Conservation (phyloP, 2,329 filamentous ascomycete genomes). For the Neonectria punicea region DNA sequence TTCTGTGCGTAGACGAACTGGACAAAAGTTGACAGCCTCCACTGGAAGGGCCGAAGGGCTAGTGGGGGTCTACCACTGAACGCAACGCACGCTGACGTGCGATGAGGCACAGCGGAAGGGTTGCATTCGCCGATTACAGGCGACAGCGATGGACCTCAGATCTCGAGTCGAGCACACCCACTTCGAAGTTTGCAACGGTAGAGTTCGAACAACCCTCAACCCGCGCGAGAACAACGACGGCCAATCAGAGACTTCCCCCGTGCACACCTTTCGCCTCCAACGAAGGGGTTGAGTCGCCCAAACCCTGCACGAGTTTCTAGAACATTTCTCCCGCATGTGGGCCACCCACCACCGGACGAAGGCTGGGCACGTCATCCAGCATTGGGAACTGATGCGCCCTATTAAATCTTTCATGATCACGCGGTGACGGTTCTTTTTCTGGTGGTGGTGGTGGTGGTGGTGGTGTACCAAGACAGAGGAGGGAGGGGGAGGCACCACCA, state of each 20-base stretch:
- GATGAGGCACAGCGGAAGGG: slow-evolving; percentile 1
- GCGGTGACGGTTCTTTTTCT: slow-evolving; percentile 9
- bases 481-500: background rate
- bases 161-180: slow-evolving; percentile 7
- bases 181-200: background rate
- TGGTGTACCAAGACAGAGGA: background rate
- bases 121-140: slow-evolving; percentile 12
- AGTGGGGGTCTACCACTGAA: background rate
- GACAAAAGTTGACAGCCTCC: background rate
- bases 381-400: slow-evolving; percentile 13
- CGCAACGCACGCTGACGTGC: background rate
- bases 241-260: slow-evolving; percentile 12
- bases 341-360: background rate
- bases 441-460: background rate
- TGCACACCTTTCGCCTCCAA: slow-evolving; percentile 5
- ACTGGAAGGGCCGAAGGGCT: background rate
- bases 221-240: background rate
- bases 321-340: slow-evolving; percentile 41
- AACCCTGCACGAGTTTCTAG: slow-evolving; percentile 32
- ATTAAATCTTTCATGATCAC: slow-evolving; percentile 29
- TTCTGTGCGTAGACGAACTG: background rate
- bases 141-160: background rate
- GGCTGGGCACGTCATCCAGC: slow-evolving; percentile 17
- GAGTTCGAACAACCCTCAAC: slow-evolving; percentile 13
- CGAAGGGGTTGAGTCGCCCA: slow-evolving; percentile 11